phyloP scores from a whole-genome alignment of 805 yeast genomes.

The Candida verbasci region DNA sequence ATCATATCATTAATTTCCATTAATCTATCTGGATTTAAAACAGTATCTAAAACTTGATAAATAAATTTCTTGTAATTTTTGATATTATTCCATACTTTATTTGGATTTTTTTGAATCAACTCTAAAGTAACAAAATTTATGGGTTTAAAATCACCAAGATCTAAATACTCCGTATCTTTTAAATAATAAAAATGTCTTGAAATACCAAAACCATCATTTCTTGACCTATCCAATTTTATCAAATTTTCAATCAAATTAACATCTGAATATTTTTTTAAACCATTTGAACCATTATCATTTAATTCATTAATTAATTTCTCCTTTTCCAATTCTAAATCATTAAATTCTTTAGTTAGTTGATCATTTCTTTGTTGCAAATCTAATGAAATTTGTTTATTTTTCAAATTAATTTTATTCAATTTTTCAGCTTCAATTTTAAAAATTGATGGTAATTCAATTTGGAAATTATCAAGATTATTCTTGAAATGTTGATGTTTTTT shows the following conservation, averaged over 20 bases:
- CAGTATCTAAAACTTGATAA: neutral
- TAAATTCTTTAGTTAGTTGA: constrained; percentile 13
- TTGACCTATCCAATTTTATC: constrained; percentile 4
- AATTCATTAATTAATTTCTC: constrained; percentile 19
- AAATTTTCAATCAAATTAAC: constrained; percentile 18
- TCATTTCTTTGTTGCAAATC: constrained; percentile 16
- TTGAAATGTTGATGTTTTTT: too few relatives aligned
- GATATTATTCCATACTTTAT: neutral
- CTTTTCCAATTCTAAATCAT: constrained; percentile 12
- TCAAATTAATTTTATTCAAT: constrained; percentile 19
- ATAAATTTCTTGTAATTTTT: neutral
- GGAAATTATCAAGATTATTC: constrained; percentile 12
- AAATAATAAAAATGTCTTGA: constrained; percentile 22
- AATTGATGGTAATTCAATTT: constrained; percentile 22
- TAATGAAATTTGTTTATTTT: constrained; percentile 15
- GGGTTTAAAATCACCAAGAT: neutral
- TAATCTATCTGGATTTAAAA: constrained; percentile 2
- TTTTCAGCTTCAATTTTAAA: constrained; percentile 24
- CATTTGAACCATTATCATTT: constrained; percentile 28
- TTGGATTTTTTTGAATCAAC: neutral
- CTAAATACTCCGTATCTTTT: constrained; percentile 1
- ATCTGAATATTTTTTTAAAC: constrained; percentile 14
- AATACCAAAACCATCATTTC: constrained; percentile 9
- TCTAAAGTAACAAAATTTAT: neutral
- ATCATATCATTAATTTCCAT: constrained; percentile 5